Base-by-base conservation (phyloP, 805 yeast genomes). In the Jamesozyma spencerorum region DNA sequence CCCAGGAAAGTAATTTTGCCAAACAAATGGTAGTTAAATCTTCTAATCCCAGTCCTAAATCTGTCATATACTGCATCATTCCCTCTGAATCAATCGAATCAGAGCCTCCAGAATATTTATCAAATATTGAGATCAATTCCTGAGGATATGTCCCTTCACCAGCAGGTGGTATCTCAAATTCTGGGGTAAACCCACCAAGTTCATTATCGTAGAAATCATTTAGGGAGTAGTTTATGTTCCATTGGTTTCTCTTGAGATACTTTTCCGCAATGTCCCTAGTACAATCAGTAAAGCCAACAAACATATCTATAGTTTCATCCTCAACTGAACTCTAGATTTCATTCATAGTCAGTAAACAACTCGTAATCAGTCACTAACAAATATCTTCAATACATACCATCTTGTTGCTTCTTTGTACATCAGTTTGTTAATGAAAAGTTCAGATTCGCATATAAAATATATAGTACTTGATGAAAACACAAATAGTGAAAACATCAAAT, bases 61-160 rank as follows among this genome's bases (percentile, higher is more conserved):
- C 95, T 13, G 68, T 69, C 18, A 90, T 64, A 50, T 79, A 85
- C 31, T 55, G 48, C 8, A 88, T 58, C 0, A 96, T 81, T 0
- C 95, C 96, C 43, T 85, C 92, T 8, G 84, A 68, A 19, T 79
- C 90, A 30, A 87, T 84, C 1, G 55, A 60, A 0, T 54, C 55
- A 18, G 47, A 53, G 14, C 33, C 42, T 11, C 53, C 47, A 3
- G 51, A 45, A 37, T 55, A 54, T 19, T 39, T 46, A 10, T 50
- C 44, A 37, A 50, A 55, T 11, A 55, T 20, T 1, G 34, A 41
- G 1, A 48, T 33, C 33, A 55, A 28, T 17, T 50, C 51, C 2
- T 42, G 40, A 1, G 60, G 50, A 36, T 53, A 51, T n/a, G 33
- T 26, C 31, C 34, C 30, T 30, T 22, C 10, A 3, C 13, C n/a